Base-by-base conservation (phyloP, 805 yeast species). In the Ogataea salicorniae region DNA sequence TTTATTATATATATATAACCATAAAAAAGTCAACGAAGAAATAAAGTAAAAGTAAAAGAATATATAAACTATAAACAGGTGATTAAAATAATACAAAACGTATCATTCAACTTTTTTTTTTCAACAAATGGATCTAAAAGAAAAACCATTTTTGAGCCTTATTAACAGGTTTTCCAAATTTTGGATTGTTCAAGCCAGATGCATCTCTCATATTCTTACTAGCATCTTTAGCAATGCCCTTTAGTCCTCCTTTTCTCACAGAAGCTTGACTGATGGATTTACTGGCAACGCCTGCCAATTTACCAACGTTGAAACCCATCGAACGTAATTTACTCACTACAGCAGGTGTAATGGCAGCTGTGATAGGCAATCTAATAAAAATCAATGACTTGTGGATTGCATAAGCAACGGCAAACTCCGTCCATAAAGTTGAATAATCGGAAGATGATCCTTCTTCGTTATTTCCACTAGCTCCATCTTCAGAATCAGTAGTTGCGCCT, bases 311-410 rank as follows among this genome's bases (percentile, higher is more conserved):
- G 70, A 87, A 89, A 2, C 96, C 97, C 86, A 88, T 81, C 20
- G 75, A 68, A 48, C 86, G 78, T 52, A 92, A 74, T 41, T 70
- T 61, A 45, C 66, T 71, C 5, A 89, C 96, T 2, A 89, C 75
- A 1, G 80, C 62, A 6, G 99, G 99, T 0, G 97, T 90, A 13
- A 91, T 76, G 2, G 96, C 95, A 0, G 97, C 97, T 0, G 97
- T 85, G 31, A 89, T 65, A 14, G 99, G 99, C 5, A 94, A 70
- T 52, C 99, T 77, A 38, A 94, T 76, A 50, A 92, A 79, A 22
- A 92, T 77, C 52, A 94, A 74, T 5, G 91, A 79, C 69, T 94
- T 94, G 71, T 94, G 98, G 41, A 94, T 71, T 2, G 96, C 96
- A 63, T 94, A 94, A 0, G 98, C 98, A 45, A 94, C 77, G 13